Percentiles rank a stretch among this genome's conserved stretches.
Evolutionary conservation across 768 basidiomycete genomes (phyloP).

Genomic region (Clathrus columnatus): DNA sequence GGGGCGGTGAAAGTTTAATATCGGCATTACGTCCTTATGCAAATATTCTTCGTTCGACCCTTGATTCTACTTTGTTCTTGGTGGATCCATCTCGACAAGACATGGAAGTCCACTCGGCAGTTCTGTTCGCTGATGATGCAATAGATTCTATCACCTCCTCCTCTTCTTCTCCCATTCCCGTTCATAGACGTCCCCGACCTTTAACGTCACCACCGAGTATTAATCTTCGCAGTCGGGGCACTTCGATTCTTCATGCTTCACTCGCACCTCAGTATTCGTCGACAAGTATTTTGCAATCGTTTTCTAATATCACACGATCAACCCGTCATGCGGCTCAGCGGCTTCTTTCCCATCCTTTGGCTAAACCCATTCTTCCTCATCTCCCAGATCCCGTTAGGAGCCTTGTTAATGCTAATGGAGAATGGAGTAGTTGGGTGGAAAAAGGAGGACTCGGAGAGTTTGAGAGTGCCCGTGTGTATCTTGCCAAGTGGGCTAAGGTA

Average conservation of each 20-base stretch:
- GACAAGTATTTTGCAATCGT: slow-evolving; percentile 80
- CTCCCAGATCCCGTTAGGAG: slow-evolving; percentile 90
- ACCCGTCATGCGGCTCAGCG: slow-evolving; percentile 92
- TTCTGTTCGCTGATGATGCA: slow-evolving; percentile 77
- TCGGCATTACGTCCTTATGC: slow-evolving; percentile 67
- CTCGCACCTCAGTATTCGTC: slow-evolving; percentile 44
- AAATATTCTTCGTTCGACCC: slow-evolving; percentile 73
- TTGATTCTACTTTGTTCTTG: slow-evolving; percentile 81
- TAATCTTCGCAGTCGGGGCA: slow-evolving; percentile 41
- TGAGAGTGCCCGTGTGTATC: slow-evolving; percentile 91
- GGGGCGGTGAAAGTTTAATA: slow-evolving; percentile 86
- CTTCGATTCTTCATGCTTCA: slow-evolving; percentile 77
- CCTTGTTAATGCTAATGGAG: slow-evolving; percentile 82
- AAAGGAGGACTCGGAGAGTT: slow-evolving; percentile 92
- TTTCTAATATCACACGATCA: slow-evolving; percentile 88
- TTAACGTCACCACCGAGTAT: slow-evolving; percentile 32
- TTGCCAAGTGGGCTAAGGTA: slow-evolving; percentile 86
- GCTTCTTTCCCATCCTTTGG: slow-evolving; percentile 89
- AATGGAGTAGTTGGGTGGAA: slow-evolving; percentile 87
- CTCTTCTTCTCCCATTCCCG: slow-evolving; percentile 78
- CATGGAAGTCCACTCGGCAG: slow-evolving; percentile 82
- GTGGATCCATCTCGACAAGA: slow-evolving; percentile 91
- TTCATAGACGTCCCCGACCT: slow-evolving; percentile 68
- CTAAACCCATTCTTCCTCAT: slow-evolving; percentile 92
- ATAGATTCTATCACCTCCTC: slow-evolving; percentile 81